Conservation (phyloP, 2,329 filamentous ascomycete genomes). For the Stagonosporopsis vannaccii region DNA sequence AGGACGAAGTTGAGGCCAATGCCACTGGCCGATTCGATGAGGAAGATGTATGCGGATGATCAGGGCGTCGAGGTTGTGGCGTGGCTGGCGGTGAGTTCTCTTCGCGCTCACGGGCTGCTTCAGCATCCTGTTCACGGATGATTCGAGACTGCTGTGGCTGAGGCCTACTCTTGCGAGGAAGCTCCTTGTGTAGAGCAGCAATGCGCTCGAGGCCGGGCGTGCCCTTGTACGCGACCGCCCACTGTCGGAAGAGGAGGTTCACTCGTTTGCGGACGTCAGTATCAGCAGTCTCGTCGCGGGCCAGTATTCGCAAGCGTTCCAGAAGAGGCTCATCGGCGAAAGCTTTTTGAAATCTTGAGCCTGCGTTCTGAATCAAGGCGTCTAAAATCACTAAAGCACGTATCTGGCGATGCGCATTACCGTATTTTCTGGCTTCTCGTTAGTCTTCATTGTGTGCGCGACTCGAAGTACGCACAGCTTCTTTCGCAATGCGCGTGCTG, state of each 20-base stretch:
- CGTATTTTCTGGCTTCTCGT: constrained; percentile 75
- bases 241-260: constrained; percentile 83
- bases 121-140: constrained; percentile 78
- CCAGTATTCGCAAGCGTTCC: constrained; percentile 87
- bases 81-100: constrained; percentile 51
- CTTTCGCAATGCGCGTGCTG: constrained; percentile 90
- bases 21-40: constrained; percentile 40
- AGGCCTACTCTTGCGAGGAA: constrained; percentile 68
- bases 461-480: constrained; percentile 73
- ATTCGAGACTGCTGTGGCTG: constrained; percentile 79
- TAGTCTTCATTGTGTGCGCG: constrained; percentile 17
- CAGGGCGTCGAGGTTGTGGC: constrained; percentile 35
- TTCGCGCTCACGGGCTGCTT: constrained; percentile 73
- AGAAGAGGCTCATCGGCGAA: constrained; percentile 92
- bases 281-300: constrained; percentile 84
- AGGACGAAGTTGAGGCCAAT: constrained; percentile 35
- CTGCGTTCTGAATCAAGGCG: constrained; percentile 92
- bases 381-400: constrained; percentile 89
- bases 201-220: constrained; percentile 82
- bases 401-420: constrained; percentile 89
- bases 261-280: constrained; percentile 87
- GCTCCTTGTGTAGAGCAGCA: constrained; percentile 76
- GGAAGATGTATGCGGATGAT: constrained; percentile 38
- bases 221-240: constrained; percentile 82
- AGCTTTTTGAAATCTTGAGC: constrained; percentile 80